Base-by-base conservation (phyloP, 2,329 filamentous ascomycete species). In the Cladosporium sp. region DNA sequence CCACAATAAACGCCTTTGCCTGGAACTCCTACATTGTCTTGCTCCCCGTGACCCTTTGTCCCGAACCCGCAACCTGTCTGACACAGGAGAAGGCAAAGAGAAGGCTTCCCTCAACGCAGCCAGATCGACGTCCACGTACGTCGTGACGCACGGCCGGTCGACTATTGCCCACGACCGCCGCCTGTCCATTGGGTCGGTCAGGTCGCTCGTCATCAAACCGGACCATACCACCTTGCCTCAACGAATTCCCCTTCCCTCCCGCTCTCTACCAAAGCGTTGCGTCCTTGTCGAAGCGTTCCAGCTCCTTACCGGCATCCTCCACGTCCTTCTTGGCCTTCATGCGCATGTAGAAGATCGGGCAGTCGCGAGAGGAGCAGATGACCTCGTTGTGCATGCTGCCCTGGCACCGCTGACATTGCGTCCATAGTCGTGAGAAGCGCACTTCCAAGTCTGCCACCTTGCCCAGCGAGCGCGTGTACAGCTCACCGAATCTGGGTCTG, bases 301-400 rank as follows among this genome's bases (percentile, higher is more conserved):
- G 70, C 69, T 98, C 93, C 72, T 89, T 94, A 51, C 91, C 89
- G 1, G 85, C 85, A 72, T 98, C 93, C 69, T 97, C 92, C 33
- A 97, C 84, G 67, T 98, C 93, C 76, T 98, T 98, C 79, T 96
- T 95, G 27, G 92, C 92, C 78, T 98, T 98, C 93, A 98, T 98
- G 4, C 93, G 84, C 93, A 98, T 98, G 69, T 98, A 98, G 70
- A 98, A 98, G 63, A 98, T 98, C 1, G 93, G 93, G 66, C 93
- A 98, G 74, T 98, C 93, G 68, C 90, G 87, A 67, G 86, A 92
- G 55, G 86, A 91, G 74, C 93, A 98, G 60, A 98, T 97, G 49
- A 98, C 94, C 69, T 98, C 93, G 68, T 89, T 93, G 72, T 98
- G 93, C 79, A 98, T 86, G 73, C 90, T 96, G 49, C 91, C 93